Conservation (phyloP, 169 alveolate genomes). For the Neospora caninum region DNA sequence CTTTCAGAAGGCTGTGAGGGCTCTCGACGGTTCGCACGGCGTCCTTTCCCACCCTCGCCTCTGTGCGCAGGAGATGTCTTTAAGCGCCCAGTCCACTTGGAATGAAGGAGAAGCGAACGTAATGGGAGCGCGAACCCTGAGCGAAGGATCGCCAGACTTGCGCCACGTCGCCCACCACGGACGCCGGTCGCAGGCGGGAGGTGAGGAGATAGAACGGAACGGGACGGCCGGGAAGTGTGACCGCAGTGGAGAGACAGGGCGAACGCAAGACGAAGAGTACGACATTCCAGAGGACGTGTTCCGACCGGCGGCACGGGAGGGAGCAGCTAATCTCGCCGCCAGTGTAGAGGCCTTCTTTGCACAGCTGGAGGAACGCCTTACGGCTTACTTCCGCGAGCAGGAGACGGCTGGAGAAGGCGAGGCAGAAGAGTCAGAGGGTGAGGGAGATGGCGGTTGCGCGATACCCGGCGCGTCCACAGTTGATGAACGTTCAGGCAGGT, state of each 20-base stretch:
- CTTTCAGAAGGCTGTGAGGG: not conserved
- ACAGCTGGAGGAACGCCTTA: not conserved
- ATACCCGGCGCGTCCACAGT: not conserved
- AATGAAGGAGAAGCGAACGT: too few relatives aligned
- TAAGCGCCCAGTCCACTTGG: too few relatives aligned
- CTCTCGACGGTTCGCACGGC: not conserved
- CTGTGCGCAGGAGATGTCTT: not conserved
- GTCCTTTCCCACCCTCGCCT: not conserved
- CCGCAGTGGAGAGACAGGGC: not conserved
- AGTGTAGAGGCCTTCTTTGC: not conserved
- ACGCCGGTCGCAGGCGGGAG: too few relatives aligned
- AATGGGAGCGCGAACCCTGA: too few relatives aligned
- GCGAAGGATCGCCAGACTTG: too few relatives aligned
- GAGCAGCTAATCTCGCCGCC: not conserved
- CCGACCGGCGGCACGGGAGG: not conserved
- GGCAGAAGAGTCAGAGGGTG: not conserved
- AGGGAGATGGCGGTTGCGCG: not conserved
- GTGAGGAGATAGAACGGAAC: not conserved
- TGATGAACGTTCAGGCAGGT: not conserved
- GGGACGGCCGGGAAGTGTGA: not conserved
- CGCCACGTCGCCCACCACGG: too few relatives aligned
- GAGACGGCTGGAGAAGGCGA: not conserved
- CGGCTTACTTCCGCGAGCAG: not conserved
- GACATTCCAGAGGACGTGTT: not conserved
- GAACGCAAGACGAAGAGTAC: not conserved